These are phyloP conservation scores for Ceratocystis harringtonii DNA, from an alignment of 2,329 filamentous ascomycete species.

Conservation along the genomic window DNA sequence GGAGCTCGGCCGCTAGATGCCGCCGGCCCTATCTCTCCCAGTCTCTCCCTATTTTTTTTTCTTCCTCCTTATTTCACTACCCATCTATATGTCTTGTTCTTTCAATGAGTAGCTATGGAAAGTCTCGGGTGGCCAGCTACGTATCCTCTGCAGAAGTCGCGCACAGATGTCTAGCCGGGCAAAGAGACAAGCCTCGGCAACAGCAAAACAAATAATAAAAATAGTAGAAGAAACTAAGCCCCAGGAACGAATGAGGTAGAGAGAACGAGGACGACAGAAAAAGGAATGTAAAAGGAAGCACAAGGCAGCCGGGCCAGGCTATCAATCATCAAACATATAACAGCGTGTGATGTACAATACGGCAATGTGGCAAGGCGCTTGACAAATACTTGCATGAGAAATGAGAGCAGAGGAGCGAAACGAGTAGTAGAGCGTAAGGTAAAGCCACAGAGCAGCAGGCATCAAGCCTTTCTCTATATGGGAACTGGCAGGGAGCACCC, in stretches of 20 bases:
- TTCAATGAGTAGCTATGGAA: not conserved
- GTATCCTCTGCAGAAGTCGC: not conserved
- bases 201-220: not conserved
- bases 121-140: not conserved
- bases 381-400: constrained; percentile 2
- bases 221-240: not conserved
- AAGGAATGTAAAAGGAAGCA: no score
- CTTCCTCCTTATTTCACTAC: not conserved
- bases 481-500: not conserved
- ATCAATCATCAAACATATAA: not conserved
- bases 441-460: not conserved
- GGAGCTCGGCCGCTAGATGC: not conserved
- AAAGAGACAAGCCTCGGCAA: not conserved
- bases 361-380: not conserved
- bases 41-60: not conserved
- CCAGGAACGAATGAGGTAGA: not conserved
- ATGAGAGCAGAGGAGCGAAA: not conserved
- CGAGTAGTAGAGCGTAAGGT: not conserved
- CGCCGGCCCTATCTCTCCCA: not conserved
- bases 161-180: not conserved
- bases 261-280: no score
- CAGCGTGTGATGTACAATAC: not conserved
- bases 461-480: not conserved
- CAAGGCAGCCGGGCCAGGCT: no score
- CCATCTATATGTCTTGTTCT: not conserved